phyloP scores from a whole-genome alignment of 768 basidiomycete genomes.

The Auricularia sp. region DNA sequence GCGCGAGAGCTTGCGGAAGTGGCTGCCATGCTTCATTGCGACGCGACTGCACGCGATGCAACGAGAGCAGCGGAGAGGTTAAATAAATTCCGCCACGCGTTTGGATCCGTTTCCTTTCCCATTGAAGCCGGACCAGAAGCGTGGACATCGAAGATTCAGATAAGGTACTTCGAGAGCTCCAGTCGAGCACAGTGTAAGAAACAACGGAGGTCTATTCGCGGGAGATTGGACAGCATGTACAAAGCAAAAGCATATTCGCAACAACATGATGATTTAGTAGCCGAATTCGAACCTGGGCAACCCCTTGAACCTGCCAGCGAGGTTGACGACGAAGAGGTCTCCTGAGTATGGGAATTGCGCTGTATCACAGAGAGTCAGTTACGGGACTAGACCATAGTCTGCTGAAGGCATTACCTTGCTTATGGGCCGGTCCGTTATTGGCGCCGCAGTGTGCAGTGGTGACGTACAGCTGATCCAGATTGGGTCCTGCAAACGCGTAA shows the following conservation, averaged over 20 bases:
- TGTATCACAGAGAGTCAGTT: slow-evolving; percentile 27
- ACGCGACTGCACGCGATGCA: slow-evolving; percentile 1
- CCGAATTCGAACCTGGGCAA: slow-evolving; percentile 13
- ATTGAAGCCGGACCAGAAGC: too few species aligned
- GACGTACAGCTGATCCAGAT: slow-evolving; percentile 55
- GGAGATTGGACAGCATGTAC: too few species aligned
- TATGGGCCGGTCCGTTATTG: slow-evolving; percentile 36
- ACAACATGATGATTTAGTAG: not conserved
- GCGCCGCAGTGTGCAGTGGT: slow-evolving; percentile 54
- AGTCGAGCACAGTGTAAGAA: too few species aligned
- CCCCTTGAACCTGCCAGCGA: slow-evolving; percentile 35
- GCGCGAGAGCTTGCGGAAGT: slow-evolving; percentile 86
- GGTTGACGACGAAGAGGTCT: slow-evolving; percentile 43
- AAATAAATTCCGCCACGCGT: not conserved
- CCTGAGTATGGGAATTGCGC: slow-evolving; percentile 45
- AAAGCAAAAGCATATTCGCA: not conserved
- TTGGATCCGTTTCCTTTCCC: not conserved
- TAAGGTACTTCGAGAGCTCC: too few species aligned
- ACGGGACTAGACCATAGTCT: not conserved
- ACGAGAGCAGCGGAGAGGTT: not conserved
- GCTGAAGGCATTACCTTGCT: not conserved
- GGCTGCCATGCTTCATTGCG: slow-evolving; percentile 87
- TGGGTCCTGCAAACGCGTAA: slow-evolving; percentile 32
- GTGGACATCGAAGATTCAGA: too few species aligned
- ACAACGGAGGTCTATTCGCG: too few species aligned